These are phyloP conservation scores for Ailanthus altissimus DNA, from an alignment of 345 rosid genomes.

Conservation along the genomic window DNA sequence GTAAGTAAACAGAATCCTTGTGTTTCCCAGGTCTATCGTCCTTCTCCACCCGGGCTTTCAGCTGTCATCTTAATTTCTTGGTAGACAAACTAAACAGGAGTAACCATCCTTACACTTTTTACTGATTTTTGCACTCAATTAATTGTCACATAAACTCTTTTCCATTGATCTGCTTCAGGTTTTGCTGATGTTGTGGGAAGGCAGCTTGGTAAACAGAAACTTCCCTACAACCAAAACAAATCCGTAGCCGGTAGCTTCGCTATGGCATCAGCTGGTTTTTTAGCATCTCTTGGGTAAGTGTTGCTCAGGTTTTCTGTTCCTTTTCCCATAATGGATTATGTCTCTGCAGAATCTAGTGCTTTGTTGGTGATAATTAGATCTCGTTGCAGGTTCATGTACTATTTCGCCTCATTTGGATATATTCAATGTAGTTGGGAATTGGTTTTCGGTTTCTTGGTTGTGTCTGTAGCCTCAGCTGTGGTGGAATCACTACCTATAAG, in stretches of 20 bases:
- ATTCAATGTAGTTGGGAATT: constrained; percentile 48
- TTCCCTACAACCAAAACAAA: constrained; percentile 79
- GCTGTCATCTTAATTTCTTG: not conserved
- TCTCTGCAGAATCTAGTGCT: not conserved
- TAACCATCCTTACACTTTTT: not conserved
- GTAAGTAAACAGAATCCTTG: constrained; percentile 37
- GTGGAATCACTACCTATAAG: constrained; percentile 90
- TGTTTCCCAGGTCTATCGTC: not conserved
- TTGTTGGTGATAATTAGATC: constrained; percentile 18
- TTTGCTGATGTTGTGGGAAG: constrained; percentile 90
- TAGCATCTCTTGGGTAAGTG: constrained; percentile 62
- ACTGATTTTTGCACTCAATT: not conserved
- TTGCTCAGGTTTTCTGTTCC: not conserved
- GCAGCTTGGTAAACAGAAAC: constrained; percentile 62
- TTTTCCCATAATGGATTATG: not conserved
- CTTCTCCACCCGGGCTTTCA: too few species aligned
- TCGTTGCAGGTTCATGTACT: constrained; percentile 61
- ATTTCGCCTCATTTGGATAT: constrained; percentile 70
- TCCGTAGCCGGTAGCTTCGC: constrained; percentile 83
- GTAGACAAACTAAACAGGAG: not conserved
- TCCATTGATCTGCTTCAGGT: constrained; percentile 42
- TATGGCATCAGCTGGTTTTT: constrained; percentile 71
- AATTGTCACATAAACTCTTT: not conserved
- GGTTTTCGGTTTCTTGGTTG: constrained; percentile 58
- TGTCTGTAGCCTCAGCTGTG: constrained; percentile 69